Percentiles rank a stretch among this genome's conserved stretches.
These are phyloP conservation scores for Pontederia crassipes DNA, from an alignment of 176 grass and related monocot genomes.

Conservation along the genomic window DNA sequence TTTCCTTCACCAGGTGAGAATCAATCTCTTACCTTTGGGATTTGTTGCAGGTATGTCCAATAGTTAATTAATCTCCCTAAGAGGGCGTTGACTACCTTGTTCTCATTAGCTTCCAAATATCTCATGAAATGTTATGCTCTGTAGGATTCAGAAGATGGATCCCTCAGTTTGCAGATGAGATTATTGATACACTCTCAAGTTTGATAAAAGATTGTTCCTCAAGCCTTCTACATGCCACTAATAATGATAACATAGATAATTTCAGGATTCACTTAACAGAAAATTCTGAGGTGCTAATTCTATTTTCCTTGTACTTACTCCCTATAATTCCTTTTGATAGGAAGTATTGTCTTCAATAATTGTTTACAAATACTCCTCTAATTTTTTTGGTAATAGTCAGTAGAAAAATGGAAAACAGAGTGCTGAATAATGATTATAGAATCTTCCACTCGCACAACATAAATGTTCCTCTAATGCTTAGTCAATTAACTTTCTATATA, in stretches of 20 bases:
- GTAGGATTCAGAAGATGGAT: slow-evolving; percentile 35
- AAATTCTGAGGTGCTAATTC: slow-evolving; percentile 46
- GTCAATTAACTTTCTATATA: too few species aligned
- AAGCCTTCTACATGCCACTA: slow-evolving; percentile 27
- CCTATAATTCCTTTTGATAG: slow-evolving; percentile 6
- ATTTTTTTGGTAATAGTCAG: too few species aligned
- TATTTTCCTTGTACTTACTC: slow-evolving; percentile 3
- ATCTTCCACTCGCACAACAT: too few species aligned
- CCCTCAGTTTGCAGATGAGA: slow-evolving; percentile 23
- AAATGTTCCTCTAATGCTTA: too few species aligned
- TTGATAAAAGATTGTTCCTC: slow-evolving; percentile 31
- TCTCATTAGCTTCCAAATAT: background rate
- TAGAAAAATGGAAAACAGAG: too few species aligned
- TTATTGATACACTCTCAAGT: slow-evolving; percentile 26
- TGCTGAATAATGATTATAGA: too few species aligned
- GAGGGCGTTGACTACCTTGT: background rate
- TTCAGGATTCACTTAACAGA: slow-evolving; percentile 44
- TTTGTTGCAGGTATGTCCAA: slow-evolving; percentile 38
- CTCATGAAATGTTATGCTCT: slow-evolving; percentile 1
- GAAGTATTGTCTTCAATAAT: too few species aligned
- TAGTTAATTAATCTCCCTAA: slow-evolving; percentile 6
- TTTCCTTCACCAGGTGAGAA: slow-evolving; percentile 34
- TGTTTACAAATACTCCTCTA: too few species aligned
- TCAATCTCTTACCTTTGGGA: slow-evolving; percentile 50
- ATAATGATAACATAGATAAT: slow-evolving; percentile 22